A percentile compares a stretch with the other conserved stretches of the same genome.
Evolutionary conservation across 1,284 basidiomycete species (phyloP).

Genomic region (Irpex sp.): DNA sequence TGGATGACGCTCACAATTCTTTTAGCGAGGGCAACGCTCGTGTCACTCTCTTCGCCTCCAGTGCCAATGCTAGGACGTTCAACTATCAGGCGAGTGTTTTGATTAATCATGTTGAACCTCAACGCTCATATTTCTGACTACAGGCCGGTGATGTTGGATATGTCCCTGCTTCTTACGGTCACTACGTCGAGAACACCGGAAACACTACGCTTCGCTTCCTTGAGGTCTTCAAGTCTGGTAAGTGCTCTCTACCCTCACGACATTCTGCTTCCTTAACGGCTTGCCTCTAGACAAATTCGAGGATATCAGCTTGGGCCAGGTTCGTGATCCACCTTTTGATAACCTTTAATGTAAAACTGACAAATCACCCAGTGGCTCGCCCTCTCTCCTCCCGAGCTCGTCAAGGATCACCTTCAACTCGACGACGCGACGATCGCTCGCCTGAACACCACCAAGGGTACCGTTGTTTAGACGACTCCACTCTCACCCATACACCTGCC

Average conservation of each 20-base stretch:
- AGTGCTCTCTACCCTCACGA: slow-evolving; percentile 4
- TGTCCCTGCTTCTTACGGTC: slow-evolving; percentile 55
- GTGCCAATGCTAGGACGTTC: slow-evolving; percentile 60
- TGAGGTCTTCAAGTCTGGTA: slow-evolving; percentile 60
- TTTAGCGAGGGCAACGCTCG: slow-evolving; percentile 50
- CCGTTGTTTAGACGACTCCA: slow-evolving; percentile 26
- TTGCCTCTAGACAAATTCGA: slow-evolving; percentile 42
- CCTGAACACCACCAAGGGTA: slow-evolving; percentile 52
- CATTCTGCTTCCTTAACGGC: background rate
- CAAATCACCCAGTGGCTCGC: slow-evolving; percentile 53
- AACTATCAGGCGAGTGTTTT: slow-evolving; percentile 46
- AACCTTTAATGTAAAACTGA: slow-evolving; percentile 6
- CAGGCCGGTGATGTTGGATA: slow-evolving; percentile 65
- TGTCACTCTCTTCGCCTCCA: slow-evolving; percentile 59
- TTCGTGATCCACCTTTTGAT: slow-evolving; percentile 13
- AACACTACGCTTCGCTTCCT: slow-evolving; percentile 58
- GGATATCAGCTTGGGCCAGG: slow-evolving; percentile 57
- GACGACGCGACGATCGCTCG: slow-evolving; percentile 48
- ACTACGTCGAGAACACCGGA: slow-evolving; percentile 70
- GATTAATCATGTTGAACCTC: background rate
- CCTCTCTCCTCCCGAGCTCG: slow-evolving; percentile 56
- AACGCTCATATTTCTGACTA: background rate
- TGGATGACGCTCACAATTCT: background rate
- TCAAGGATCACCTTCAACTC: slow-evolving; percentile 58
- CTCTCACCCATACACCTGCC: background rate